Conservation (phyloP, 805 yeast genomes). For the Tetrapisispora fleetii region DNA sequence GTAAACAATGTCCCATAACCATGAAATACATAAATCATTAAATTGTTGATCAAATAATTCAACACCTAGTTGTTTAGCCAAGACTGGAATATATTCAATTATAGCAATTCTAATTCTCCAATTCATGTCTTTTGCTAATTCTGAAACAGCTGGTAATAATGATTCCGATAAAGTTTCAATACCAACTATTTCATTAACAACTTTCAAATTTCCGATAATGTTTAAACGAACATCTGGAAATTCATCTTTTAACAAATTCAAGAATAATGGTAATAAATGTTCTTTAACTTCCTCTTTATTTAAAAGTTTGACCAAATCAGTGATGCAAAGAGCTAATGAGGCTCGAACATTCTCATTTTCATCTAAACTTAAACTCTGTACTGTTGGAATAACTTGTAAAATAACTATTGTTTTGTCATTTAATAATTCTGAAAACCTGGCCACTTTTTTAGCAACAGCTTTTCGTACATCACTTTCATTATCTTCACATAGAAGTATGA, state of each 20-base stretch:
- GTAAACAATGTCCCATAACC: slow-evolving; percentile 97
- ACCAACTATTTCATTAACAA: slow-evolving; percentile 90
- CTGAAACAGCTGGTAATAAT: slow-evolving; percentile 89
- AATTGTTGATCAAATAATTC: slow-evolving; percentile 87
- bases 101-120: slow-evolving; percentile 98
- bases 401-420: slow-evolving; percentile 37
- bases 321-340: slow-evolving; percentile 79
- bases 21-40: slow-evolving; percentile 84
- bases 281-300: slow-evolving; percentile 79
- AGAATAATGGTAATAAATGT: slow-evolving; percentile 73
- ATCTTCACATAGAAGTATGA: slow-evolving; percentile 74
- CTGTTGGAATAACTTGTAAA: slow-evolving; percentile 69
- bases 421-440: slow-evolving; percentile 55
- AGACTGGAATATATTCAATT: slow-evolving; percentile 88
- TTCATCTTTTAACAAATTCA: slow-evolving; percentile 92
- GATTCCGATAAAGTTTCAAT: slow-evolving; percentile 79
- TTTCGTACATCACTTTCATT: slow-evolving; percentile 95
- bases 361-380: slow-evolving; percentile 77
- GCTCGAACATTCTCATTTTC: slow-evolving; percentile 90
- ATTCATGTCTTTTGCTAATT: slow-evolving; percentile 88
- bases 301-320: slow-evolving; percentile 76
- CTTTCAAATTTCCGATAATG: slow-evolving; percentile 83
- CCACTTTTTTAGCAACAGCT: slow-evolving; percentile 86
- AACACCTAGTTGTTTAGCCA: slow-evolving; percentile 90
- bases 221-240: slow-evolving; percentile 93